Evolutionary conservation across 169 alveolate species (phyloP).

Genomic region (Plasmodium blacklocki): DNA sequence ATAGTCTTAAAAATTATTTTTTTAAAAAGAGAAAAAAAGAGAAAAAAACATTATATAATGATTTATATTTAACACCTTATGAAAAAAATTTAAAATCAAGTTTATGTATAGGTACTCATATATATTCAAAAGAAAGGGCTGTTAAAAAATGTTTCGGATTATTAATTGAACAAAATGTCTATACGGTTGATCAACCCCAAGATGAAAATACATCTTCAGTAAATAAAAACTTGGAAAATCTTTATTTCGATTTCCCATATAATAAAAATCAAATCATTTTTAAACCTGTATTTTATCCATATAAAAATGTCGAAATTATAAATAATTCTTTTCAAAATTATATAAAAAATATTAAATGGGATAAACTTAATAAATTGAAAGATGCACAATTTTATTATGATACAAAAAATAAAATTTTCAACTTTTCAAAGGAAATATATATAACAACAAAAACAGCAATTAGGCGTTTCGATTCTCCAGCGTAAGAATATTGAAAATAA

Average conservation of each 20-base stretch:
- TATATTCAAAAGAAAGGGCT: constrained; percentile 76
- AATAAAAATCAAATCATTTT: constrained; percentile 50
- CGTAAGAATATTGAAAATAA: constrained; percentile 10
- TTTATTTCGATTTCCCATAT: constrained; percentile 66
- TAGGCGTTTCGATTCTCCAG: constrained; percentile 72
- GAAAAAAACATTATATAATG: constrained; percentile 60
- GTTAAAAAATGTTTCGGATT: constrained; percentile 77
- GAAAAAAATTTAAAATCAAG: constrained; percentile 77
- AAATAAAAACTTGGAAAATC: constrained; percentile 75
- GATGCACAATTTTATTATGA: constrained; percentile 60
- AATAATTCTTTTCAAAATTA: constrained; percentile 33
- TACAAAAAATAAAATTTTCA: constrained; percentile 38
- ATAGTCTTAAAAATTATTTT: constrained; percentile 45
- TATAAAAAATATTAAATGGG: constrained; percentile 52
- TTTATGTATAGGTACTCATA: constrained; percentile 76
- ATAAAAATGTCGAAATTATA: constrained; percentile 54
- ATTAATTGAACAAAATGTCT: constrained; percentile 66
- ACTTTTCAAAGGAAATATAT: constrained; percentile 69
- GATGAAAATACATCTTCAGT: constrained; percentile 55
- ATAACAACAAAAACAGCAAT: constrained; percentile 68
- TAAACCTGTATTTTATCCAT: constrained; percentile 64
- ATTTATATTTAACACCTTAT: constrained; percentile 71
- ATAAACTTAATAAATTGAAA: constrained; percentile 34
- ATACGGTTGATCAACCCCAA: constrained; percentile 34
- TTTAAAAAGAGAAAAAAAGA: constrained; percentile 46